A percentile compares a stretch with the other conserved stretches of the same genome.
These are phyloP conservation scores for Eustoma russellianum DNA, from an alignment of 257 asterid genomes.

Conservation along the genomic window DNA sequence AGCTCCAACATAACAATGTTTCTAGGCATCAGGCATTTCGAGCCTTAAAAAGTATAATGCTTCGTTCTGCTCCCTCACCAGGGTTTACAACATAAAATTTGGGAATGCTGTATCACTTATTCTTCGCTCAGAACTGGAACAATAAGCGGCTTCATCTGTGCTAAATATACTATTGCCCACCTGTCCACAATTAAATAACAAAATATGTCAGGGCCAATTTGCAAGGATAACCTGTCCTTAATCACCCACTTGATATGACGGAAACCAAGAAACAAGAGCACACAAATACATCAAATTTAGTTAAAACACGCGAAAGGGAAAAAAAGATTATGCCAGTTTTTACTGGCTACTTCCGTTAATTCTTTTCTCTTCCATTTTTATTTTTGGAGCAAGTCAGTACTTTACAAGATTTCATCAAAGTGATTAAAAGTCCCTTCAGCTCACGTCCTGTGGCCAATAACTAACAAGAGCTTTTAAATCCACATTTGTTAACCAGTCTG, in stretches of 20 bases:
- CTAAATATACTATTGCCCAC: conserved; percentile 91
- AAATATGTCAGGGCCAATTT: conserved; percentile 4
- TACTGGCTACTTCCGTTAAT: no score
- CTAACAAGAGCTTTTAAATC: no score
- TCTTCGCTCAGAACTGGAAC: conserved; percentile 79
- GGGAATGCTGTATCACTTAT: conserved; percentile 18
- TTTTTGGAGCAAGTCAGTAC: no score
- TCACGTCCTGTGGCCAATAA: no score
- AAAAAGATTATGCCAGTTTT: no score
- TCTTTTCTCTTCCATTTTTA: no score
- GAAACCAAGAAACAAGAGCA: neutral
- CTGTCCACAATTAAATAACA: conserved; percentile 22
- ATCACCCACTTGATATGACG: neutral
- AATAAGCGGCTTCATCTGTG: conserved; percentile 88
- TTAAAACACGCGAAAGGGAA: no score
- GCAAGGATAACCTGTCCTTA: neutral
- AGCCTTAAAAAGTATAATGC: conserved; percentile 9
- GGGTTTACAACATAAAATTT: conserved; percentile 9
- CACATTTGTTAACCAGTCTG: no score
- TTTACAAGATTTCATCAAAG: no score
- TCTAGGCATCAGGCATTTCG: conserved; percentile 1
- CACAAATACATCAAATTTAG: no score
- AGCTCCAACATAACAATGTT: conserved; percentile 11
- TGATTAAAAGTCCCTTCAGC: no score
- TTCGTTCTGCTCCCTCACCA: conserved; percentile 5